Percentiles rank a stretch among this genome's conserved stretches.
These are phyloP conservation scores for Inga oerstediana DNA, from an alignment of 306 rosid genomes.

Conservation along the genomic window DNA sequence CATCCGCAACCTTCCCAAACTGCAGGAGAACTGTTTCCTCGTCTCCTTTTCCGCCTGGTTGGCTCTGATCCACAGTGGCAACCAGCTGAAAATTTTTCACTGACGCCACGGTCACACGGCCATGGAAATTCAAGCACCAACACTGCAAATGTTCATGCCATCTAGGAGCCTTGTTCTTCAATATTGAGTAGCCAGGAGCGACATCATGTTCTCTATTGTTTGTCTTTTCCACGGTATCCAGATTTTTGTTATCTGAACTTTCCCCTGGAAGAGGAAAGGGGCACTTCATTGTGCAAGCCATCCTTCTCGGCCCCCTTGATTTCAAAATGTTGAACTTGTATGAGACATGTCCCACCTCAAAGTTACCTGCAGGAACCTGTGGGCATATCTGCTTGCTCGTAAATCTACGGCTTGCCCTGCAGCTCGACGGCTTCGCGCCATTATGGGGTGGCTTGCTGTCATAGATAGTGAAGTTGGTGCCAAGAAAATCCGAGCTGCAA, in stretches of 20 bases:
- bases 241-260: constrained; percentile 34
- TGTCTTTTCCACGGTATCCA: constrained; percentile 34
- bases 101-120: constrained; percentile 93
- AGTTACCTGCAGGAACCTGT: constrained; percentile 93
- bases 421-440: constrained; percentile 89
- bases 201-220: constrained; percentile 40
- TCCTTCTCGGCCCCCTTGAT: constrained; percentile 99
- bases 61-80: constrained; percentile 84
- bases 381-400: constrained; percentile 98
- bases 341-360: constrained; percentile 86
- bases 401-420: constrained; percentile 81
- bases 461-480: constrained; percentile 88
- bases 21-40: constrained; percentile 90
- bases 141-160: constrained; percentile 98
- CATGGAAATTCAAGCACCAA: constrained; percentile 99
- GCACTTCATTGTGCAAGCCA: constrained; percentile 76
- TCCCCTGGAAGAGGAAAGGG: constrained; percentile 56
- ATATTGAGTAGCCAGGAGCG: constrained; percentile 54
- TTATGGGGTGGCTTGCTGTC: constrained; percentile 89
- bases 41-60: constrained; percentile 89
- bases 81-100: constrained; percentile 97
- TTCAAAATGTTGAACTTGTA: constrained; percentile 95
- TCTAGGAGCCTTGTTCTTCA: constrained; percentile 96
- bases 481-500: constrained; percentile 96
- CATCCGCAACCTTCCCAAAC: constrained; percentile 95